Base-by-base conservation (phyloP, 148 eudicot genomes). In the Vaccinium macrocarpon region DNA sequence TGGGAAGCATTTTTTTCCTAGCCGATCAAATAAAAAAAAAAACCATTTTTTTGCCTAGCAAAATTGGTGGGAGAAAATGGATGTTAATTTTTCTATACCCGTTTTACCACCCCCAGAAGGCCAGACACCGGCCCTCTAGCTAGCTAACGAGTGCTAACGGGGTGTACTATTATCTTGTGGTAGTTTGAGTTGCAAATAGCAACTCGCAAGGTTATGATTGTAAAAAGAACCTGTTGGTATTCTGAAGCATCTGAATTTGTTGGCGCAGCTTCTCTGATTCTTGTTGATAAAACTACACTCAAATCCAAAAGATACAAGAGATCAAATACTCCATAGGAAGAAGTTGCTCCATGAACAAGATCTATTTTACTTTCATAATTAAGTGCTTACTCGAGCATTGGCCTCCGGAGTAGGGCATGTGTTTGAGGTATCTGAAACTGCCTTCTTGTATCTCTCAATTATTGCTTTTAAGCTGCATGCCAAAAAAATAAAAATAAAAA, bases 391-490 rank as follows among this genome's bases (percentile, higher is more conserved):
- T 78, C 93, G 95, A 80, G 95, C 90, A 87, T 94, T 94, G 81
- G 92, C 89, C 89, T 94, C 98, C 16, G 91, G 88, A 77, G 90
- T 87, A 35, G 92, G 84, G 88, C 85, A 83, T 18, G 87, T 70
- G 74, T 64, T 88, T 70, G 94, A 76, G 57, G 89, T 80, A 81
- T 93, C 94, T 52, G 91, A 78, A 70, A 87, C 79, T 82, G 95
- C 89, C 89, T 93, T 94, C 89, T 90, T 93, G 92, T 93, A 94
- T 80, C 91, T 90, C 25, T 94, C 98, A 48, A 93, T 94, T 10
- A 92, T 94, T 64, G 94, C 81, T 78, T 82, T 89, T 82, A 91
- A 88, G 91, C 94, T 93, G 89, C 83, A 74, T 32, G 6, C 55
- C 19, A 80, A 61, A n/a, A 57, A 50, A 35, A 35, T 35, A 35